Conservation (phyloP, 768 basidiomycete species). For the Leccinellum rugosiceps region DNA sequence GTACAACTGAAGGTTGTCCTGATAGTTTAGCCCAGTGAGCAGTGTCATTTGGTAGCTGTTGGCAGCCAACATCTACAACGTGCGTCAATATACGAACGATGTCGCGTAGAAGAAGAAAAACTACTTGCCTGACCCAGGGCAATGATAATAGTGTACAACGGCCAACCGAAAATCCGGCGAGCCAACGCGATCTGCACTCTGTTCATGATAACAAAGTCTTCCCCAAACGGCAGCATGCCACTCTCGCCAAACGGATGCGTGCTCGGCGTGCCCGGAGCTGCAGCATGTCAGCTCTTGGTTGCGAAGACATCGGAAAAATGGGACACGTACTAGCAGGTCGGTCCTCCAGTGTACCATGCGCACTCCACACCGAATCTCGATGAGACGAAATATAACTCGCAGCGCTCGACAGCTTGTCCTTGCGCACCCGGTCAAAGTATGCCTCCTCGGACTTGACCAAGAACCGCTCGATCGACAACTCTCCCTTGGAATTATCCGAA, state of each 20-base stretch:
- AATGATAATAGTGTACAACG: conserved; percentile 86
- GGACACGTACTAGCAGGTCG: conserved; percentile 68
- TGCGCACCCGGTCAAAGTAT: conserved; percentile 88
- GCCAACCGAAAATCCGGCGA: conserved; percentile 81
- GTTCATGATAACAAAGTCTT: conserved; percentile 77
- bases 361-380: conserved; percentile 81
- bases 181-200: conserved; percentile 81
- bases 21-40: conserved; percentile 81
- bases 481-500: conserved; percentile 85
- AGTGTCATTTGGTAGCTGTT: conserved; percentile 95
- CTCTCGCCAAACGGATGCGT: conserved; percentile 46
- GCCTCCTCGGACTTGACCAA: conserved; percentile 88
- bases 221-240: conserved; percentile 46
- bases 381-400: conserved; percentile 75
- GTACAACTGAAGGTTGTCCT: conserved; percentile 78
- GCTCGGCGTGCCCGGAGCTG: conserved; percentile 46
- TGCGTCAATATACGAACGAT: neutral
- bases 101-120: neutral
- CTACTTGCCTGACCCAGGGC: conserved; percentile 69
- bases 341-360: conserved; percentile 49
- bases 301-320: conserved; percentile 10
- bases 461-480: conserved; percentile 90
- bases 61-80: conserved; percentile 70
- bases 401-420: conserved; percentile 82
- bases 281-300: neutral